Evolutionary conservation across 805 yeast genomes (phyloP), one percentile per base, ranked within the genome.

Genomic region (Danielia reshetovae): DNA sequence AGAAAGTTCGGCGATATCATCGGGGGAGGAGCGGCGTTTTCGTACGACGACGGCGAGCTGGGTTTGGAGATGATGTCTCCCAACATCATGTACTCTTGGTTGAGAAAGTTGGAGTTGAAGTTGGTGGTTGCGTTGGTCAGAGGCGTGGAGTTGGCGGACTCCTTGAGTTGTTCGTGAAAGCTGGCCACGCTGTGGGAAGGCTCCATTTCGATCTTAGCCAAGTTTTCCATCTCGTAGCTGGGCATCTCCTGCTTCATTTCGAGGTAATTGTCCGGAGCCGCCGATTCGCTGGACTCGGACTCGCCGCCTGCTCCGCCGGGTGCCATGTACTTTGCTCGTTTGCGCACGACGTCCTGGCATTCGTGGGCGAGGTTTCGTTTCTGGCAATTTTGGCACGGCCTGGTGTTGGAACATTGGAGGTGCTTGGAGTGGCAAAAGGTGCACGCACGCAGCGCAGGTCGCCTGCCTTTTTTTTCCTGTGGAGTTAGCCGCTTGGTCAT

Each of bases 341-440:
- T 79, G 18, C 87, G 55, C 24, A 68, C 70, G 5, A 77, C 74
- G 51, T 81, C 85, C 24, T 59, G 62, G 54, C 93, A 83, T 9
- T 64, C 48, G 35, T 65, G 72, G 2, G 62, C 71, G n/a, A 76
- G 53, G 15, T 76, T 75, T 37, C 89, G 57, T 51, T 81, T 82
- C 14, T 68, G 48, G 57, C 93, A 83, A 52, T 83, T 83, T 43
- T 70, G 70, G 48, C 90, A 83, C 0, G 93, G 90, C 38, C 93
- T 60, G 18, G 70, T 66, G 37, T 72, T 60, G 41, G 82, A 84
- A 54, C 90, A 83, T 46, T 82, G 89, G 10, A 83, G 64, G 48
- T 82, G 93, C 44, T 83, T 83, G 17, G 69, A 59, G 51, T 82
- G 87, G 54, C 90, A 83, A 51, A 81, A 80, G 13, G 68, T 68